Conservation (phyloP, 129 eudicot species). For the Arctium lappa region DNA sequence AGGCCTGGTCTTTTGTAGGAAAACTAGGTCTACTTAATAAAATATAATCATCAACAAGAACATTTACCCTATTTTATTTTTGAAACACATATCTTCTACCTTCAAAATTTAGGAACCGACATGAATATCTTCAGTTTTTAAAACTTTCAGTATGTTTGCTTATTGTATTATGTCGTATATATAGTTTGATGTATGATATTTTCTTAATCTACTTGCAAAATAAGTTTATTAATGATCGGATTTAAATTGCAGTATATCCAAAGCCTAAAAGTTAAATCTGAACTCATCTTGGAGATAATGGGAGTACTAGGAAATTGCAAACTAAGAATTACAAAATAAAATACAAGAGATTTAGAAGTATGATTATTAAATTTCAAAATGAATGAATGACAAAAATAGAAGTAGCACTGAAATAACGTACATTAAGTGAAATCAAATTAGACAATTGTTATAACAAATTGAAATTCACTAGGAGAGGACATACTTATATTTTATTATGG, state of each 20-base stretch:
- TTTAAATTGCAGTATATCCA: not conserved
- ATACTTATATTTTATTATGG: not conserved
- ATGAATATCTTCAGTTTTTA: not conserved
- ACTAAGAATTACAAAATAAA: not conserved
- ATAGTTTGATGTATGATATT: not conserved
- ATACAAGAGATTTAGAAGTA: not conserved
- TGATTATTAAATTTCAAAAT: not conserved
- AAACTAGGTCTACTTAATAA: too few species aligned
- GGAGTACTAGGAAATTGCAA: constrained; percentile 3
- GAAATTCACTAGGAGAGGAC: not conserved
- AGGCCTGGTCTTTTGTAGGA: too few species aligned
- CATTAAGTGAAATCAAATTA: not conserved
- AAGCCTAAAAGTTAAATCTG: not conserved
- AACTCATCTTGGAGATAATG: not conserved
- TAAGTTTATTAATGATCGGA: not conserved
- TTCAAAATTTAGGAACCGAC: not conserved
- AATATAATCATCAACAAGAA: too few species aligned
- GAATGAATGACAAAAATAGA: not conserved
- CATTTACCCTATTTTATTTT: not conserved
- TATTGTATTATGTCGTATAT: not conserved
- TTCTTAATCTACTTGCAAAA: not conserved
- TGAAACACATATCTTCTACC: not conserved
- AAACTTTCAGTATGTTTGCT: not conserved
- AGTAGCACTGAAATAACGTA: not conserved
- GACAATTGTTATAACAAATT: too few species aligned